Evolutionary conservation across 441 rosid species (phyloP), one percentile per base, ranked within the genome.

Genomic region (Corymbia citriodora): DNA sequence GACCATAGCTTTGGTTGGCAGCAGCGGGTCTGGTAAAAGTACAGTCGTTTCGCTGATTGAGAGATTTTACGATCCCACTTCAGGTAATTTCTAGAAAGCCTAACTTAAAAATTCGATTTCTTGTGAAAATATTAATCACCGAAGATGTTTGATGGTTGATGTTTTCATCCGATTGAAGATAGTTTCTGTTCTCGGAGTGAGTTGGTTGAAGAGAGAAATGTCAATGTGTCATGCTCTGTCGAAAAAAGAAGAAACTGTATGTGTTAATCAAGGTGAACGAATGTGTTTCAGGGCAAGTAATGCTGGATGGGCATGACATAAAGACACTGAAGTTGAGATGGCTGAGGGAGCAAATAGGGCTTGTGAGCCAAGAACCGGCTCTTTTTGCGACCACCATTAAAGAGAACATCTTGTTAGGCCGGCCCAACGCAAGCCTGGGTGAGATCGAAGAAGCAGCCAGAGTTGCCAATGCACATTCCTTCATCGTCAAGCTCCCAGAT

Each of bases 1-100:
- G 92, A 98, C 99, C 65, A 97, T 98, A 82, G 99, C 99, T 93
- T 94, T 98, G 94, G 99, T 97, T 12, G 99, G 99, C 63, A 97
- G 99, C 93, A 98, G 99, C 29, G 99, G 99, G 91, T 98, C 99
- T 9, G 99, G 99, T 23, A 98, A 98, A 94, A 98, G 99, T 93
- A 98, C 99, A 0, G 99, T 97, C 52, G 99, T 98, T n/a, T 96
- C 99, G 29, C 98, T 98, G 90, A 98, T 98, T 40, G 99, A 98
- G 93, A 92, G 99, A 94, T 98, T 98, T 92, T 98, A 98, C 55
- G 99, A 97, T 93, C 99, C 99, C 50, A 92, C 89, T 90, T 94
- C 99, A 94, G 99, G 99, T 98, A 93, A 90, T 86, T 52, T 68
- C 55, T 27, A 19, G 52, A 15, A 18, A 36, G n/a, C 59, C 72